Evolutionary conservation across 345 rosid species (phyloP).

Genomic region (Cardamine resedifolia): DNA sequence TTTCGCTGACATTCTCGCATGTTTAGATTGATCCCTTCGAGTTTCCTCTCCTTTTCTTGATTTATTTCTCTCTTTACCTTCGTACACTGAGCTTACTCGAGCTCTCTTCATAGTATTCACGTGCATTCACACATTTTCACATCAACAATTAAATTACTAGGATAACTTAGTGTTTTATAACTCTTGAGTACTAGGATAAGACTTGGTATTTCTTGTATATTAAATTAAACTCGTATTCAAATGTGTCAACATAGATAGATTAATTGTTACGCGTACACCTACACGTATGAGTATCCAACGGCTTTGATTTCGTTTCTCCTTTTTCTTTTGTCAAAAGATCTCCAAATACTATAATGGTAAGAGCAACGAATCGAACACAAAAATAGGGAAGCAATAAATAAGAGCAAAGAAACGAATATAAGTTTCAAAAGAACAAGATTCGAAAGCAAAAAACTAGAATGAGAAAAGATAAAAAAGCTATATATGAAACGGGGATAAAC

Average conservation of each 20-base stretch:
- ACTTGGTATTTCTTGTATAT: background rate
- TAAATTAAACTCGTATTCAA: background rate
- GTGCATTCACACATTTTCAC: background rate
- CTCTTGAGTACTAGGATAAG: background rate
- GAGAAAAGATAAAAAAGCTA: background rate
- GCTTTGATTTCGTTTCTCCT: background rate
- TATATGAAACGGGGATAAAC: background rate
- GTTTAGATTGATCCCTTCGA: conserved; percentile 21
- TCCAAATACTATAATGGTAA: background rate
- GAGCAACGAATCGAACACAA: conserved; percentile 7
- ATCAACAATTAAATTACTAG: background rate
- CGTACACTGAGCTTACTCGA: conserved; percentile 20
- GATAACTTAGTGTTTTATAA: conserved; percentile 18
- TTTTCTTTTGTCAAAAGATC: background rate
- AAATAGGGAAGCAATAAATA: background rate
- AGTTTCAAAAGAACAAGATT: background rate
- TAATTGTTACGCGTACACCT: background rate
- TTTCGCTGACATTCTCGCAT: conserved; percentile 20
- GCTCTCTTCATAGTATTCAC: conserved; percentile 29
- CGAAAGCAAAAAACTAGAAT: background rate
- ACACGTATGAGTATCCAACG: background rate
- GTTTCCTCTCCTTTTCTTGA: conserved; percentile 7
- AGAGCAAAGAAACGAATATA: background rate
- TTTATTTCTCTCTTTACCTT: conserved; percentile 11
- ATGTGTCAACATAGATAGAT: background rate